Base-by-base conservation (phyloP, 257 asterid species). In the Solanum microdontum region DNA sequence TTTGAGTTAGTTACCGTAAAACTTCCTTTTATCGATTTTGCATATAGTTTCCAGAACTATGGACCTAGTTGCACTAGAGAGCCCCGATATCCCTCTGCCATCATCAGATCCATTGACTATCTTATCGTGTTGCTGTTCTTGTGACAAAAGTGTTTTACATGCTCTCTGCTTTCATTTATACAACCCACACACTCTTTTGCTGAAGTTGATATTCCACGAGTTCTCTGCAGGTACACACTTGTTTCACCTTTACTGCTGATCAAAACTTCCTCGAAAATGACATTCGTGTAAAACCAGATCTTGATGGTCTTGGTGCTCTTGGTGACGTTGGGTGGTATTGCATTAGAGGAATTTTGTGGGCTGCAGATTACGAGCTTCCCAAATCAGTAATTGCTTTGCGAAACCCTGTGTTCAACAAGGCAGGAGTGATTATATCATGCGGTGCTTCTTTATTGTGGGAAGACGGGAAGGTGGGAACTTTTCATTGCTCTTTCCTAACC, bases 401-500 rank as follows among this genome's bases (percentile, higher is more conserved):
- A 14, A 87, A 88, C 11, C 90, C 91, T 30, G 88, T 88, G 12
- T 88, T 64, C 58, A 90, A 92, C 87, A 85, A 91, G 87, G 64
- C 90, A 2, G 93, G 94, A 32, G 92, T 92, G 9, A 72, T 90
- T 62, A 30, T 91, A 45, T 90, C 93, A 8, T 89, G 92, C 34
- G 90, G 93, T 30, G 94, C 94, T 75, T 86, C 90, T 26, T 48
- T 92, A 9, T 74, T 62, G 2, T 91, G 94, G 94, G 92, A 86
- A 66, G 94, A 92, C 21, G 93, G 91, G 28, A 91, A 83, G 86
- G 77, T 89, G 6, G 97, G 93, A 8, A 94, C 93, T 34, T 93
- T 95, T 88, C 87, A 88, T 12, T 95, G 97, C 77, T 95, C 96
- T 10, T 95, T 93, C 86, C 82, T 93, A 8, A 23, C 89, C 85